These are phyloP conservation scores for Sclerotinia spermophila DNA, from an alignment of 2,329 filamentous ascomycete genomes.

Conservation along the genomic window DNA sequence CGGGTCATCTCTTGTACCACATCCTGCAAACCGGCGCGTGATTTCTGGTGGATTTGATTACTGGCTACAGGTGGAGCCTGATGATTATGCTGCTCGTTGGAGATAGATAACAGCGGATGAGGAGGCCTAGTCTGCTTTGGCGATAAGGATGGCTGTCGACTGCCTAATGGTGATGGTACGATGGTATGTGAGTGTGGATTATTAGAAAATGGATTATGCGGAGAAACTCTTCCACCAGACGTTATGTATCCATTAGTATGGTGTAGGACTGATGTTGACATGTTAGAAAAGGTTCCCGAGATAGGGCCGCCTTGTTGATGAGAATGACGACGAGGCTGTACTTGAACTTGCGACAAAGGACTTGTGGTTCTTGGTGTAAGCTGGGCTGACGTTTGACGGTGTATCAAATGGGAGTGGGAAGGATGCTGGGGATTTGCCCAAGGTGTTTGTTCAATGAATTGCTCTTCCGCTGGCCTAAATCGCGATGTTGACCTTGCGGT, in stretches of 20 bases:
- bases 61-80: conserved; percentile 3
- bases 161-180: conserved; percentile 36
- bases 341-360: conserved; percentile 35
- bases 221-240: conserved; percentile 32
- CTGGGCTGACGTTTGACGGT: conserved; percentile 41
- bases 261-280: conserved; percentile 26
- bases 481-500: conserved; percentile 34
- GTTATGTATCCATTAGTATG: conserved; percentile 31
- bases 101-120: conserved; percentile 18
- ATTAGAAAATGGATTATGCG: conserved; percentile 35
- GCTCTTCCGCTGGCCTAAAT: conserved; percentile 67
- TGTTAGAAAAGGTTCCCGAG: conserved; percentile 37
- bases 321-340: conserved; percentile 39
- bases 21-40: conserved; percentile 25
- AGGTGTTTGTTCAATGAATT: conserved; percentile 83
- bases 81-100: conserved; percentile 23
- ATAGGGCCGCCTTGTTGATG: conserved; percentile 35
- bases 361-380: conserved; percentile 40
- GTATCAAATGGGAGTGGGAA: conserved; percentile 49
- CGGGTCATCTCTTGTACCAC: conserved; percentile 21
- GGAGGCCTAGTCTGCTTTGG: conserved; percentile 32
- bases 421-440: conserved; percentile 90
- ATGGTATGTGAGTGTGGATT: conserved; percentile 32
- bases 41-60: conserved; percentile 24
- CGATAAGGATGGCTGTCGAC: conserved; percentile 36